phyloP scores from a whole-genome alignment of 805 yeast genomes.

The Alloascoidea hylecoeti region DNA sequence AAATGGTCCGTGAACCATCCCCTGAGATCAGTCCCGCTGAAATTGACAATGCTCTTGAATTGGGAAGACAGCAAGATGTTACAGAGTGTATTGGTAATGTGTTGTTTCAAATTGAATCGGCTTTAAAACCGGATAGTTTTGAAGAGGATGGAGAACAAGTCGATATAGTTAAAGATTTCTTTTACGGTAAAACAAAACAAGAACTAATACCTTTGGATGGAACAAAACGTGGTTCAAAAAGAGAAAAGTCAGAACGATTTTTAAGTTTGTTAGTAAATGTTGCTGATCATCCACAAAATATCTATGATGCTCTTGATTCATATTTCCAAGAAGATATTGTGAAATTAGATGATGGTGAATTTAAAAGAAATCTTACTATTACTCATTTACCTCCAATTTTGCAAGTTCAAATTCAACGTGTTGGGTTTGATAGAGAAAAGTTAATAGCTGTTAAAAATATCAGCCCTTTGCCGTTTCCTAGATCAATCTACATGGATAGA shows the following conservation, averaged over 20 bases:
- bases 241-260: constrained; percentile 54
- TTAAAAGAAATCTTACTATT: constrained; percentile 60
- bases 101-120: constrained; percentile 79
- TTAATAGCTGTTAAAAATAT: constrained; percentile 69
- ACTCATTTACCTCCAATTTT: constrained; percentile 63
- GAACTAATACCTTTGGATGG: constrained; percentile 27
- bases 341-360: constrained; percentile 52
- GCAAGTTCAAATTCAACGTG: constrained; percentile 91
- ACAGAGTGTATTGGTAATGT: constrained; percentile 96
- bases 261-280: constrained; percentile 74
- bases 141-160: constrained; percentile 69
- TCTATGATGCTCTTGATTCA: constrained; percentile 83
- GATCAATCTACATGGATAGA: constrained; percentile 73
- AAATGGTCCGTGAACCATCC: not conserved
- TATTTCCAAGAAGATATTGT: constrained; percentile 65
- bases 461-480: constrained; percentile 72
- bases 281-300: constrained; percentile 75
- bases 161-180: constrained; percentile 67
- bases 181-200: constrained; percentile 80
- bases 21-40: not conserved
- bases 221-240: constrained; percentile 22
- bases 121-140: constrained; percentile 49
- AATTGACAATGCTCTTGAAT: constrained; percentile 25
- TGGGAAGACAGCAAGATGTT: constrained; percentile 90
- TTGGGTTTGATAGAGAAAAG: constrained; percentile 66